Evolutionary conservation across 768 basidiomycete genomes (phyloP).

Genomic region (Leccinum subgranulosum): DNA sequence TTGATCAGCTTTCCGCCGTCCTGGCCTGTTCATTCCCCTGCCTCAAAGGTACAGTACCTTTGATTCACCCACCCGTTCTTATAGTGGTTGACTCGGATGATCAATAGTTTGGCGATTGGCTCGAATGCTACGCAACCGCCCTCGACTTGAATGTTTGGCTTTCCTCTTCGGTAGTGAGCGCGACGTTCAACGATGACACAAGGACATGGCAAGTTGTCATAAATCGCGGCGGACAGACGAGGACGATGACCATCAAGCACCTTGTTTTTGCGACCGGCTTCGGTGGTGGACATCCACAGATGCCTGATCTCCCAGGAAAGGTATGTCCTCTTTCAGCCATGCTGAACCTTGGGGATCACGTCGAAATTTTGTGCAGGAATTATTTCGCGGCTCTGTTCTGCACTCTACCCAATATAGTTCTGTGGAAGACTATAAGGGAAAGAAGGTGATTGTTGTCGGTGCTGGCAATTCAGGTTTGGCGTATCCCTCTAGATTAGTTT

Average conservation of each 20-base stretch:
- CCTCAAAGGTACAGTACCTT: conserved; percentile 39
- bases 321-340: conserved; percentile 16
- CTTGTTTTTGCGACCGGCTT: conserved; percentile 57
- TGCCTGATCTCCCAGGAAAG: conserved; percentile 44
- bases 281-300: conserved; percentile 43
- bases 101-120: conserved; percentile 55
- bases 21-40: conserved; percentile 51
- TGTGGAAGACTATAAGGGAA: conserved; percentile 47
- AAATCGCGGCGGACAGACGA: conserved; percentile 29
- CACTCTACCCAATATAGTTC: conserved; percentile 53
- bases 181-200: conserved; percentile 34
- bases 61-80: not conserved
- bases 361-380: conserved; percentile 30
- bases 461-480: conserved; percentile 54
- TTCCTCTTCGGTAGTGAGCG: conserved; percentile 36
- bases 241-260: conserved; percentile 41
- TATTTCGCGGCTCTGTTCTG: conserved; percentile 47
- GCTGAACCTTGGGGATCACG: not conserved
- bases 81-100: not conserved
- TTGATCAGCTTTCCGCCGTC: conserved; percentile 47
- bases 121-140: conserved; percentile 55
- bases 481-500: conserved; percentile 1
- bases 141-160: conserved; percentile 66
- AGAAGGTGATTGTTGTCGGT: conserved; percentile 64
- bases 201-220: conserved; percentile 44